A percentile compares a stretch with the other conserved stretches of the same genome.
These are phyloP conservation scores for Pisolithus sp. DNA, from an alignment of 768 basidiomycete genomes.

Conservation along the genomic window DNA sequence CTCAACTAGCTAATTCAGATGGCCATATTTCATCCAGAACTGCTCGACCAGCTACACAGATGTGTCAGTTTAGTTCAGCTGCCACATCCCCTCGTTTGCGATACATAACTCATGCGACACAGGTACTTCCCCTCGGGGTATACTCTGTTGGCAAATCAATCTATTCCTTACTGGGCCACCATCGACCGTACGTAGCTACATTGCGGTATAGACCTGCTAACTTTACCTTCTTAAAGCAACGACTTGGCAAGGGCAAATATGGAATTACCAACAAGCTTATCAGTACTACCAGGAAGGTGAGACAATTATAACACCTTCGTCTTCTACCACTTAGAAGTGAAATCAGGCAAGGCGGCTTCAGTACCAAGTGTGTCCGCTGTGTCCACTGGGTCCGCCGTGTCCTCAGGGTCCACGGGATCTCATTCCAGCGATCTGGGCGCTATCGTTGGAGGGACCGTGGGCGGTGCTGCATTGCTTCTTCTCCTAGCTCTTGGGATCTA, in stretches of 20 bases:
- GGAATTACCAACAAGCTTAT: neutral
- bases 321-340: neutral
- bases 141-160: constrained; percentile 23
- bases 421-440: neutral
- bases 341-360: neutral
- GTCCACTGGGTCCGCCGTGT: too few relatives aligned
- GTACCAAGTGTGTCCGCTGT: neutral
- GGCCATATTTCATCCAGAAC: constrained; percentile 15
- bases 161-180: constrained; percentile 44
- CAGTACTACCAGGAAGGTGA: neutral
- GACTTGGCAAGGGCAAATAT: neutral
- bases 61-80: constrained; percentile 6
- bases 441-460: constrained; percentile 3
- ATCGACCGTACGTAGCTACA: constrained; percentile 34
- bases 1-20: constrained; percentile 9
- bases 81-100: neutral
- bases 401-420: neutral
- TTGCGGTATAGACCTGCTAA: neutral
- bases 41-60: constrained; percentile 14
- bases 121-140: constrained; percentile 36
- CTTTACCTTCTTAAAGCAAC: neutral
- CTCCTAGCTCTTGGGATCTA: constrained; percentile 2
- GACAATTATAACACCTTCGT: neutral
- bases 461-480: neutral
- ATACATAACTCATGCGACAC: neutral